phyloP scores from a whole-genome alignment of 2,329 filamentous ascomycete genomes.

The Venturia pyrina region DNA sequence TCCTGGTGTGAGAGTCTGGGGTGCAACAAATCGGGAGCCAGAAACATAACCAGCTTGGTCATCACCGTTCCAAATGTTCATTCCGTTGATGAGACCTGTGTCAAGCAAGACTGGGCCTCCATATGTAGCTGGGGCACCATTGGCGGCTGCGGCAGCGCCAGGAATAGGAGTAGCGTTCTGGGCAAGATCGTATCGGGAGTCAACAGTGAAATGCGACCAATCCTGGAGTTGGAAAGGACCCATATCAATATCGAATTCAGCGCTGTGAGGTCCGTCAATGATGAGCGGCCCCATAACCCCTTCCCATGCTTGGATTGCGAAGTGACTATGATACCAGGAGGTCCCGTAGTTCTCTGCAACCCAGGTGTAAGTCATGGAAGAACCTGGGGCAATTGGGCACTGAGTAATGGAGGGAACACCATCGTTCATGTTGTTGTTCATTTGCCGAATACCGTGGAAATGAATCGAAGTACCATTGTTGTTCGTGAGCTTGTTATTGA shows the following conservation, averaged over 20 bases:
- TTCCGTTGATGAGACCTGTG: conserved; percentile 36
- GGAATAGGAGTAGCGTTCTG: conserved; percentile 16
- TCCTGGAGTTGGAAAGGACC: conserved; percentile 31
- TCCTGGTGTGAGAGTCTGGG: conserved; percentile 18
- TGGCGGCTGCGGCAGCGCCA: neutral
- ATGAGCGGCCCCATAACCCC: conserved; percentile 31
- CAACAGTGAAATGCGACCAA: conserved; percentile 32
- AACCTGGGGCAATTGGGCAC: conserved; percentile 14
- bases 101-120: conserved; percentile 27
- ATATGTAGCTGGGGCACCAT: conserved; percentile 2
- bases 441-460: conserved; percentile 14
- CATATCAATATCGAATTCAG: conserved; percentile 48
- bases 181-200: conserved; percentile 24
- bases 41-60: conserved; percentile 11
- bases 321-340: conserved; percentile 35
- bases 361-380: conserved; percentile 25
- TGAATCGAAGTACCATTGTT: conserved; percentile 14
- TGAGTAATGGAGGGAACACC: conserved; percentile 15
- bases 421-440: conserved; percentile 12
- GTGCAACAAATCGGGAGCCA: conserved; percentile 21
- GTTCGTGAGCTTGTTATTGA: conserved; percentile 11
- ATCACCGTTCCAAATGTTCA: conserved; percentile 16
- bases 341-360: conserved; percentile 32
- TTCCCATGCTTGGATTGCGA: conserved; percentile 31
- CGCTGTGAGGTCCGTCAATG: conserved; percentile 33